Conservation (phyloP, 305 asterid species). For the Nicotiana rustica region DNA sequence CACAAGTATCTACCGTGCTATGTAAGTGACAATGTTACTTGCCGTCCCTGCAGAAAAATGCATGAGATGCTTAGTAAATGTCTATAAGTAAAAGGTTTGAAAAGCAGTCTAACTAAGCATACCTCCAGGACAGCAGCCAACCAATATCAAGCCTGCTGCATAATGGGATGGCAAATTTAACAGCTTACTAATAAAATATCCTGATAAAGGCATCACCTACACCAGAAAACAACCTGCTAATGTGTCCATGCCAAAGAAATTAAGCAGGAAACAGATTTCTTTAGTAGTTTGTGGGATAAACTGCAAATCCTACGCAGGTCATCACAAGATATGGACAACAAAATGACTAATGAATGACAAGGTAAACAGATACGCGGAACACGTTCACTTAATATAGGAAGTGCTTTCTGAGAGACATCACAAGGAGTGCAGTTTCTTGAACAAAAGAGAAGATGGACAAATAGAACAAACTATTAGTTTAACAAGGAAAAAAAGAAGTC, state of each 20-base stretch:
- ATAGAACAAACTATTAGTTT: background rate
- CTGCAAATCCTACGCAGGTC: background rate
- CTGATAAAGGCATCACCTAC: conserved; percentile 93
- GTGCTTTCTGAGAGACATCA: background rate
- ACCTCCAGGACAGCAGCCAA: conserved; percentile 99
- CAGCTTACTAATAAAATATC: conserved; percentile 81
- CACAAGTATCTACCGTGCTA: conserved; percentile 72
- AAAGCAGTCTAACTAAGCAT: conserved; percentile 15
- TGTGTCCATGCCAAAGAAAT: conserved; percentile 29
- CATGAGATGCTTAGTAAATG: conserved; percentile 32
- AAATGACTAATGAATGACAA: background rate
- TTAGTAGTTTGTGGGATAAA: background rate
- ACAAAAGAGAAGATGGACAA: background rate
- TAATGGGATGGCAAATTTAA: conserved; percentile 83
- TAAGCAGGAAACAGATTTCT: background rate
- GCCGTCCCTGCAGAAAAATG: conserved; percentile 74
- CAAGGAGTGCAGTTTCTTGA: background rate
- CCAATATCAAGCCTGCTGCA: conserved; percentile 93
- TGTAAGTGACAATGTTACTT: conserved; percentile 93
- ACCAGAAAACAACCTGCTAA: conserved; percentile 38
- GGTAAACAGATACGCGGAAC: background rate
- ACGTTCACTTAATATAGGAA: background rate
- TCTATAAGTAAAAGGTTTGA: conserved; percentile 22
- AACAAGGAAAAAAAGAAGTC: background rate
- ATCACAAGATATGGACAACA: background rate